phyloP scores from a whole-genome alignment of 176 grass and related monocot genomes.

The Bonia amplexicaulis region DNA sequence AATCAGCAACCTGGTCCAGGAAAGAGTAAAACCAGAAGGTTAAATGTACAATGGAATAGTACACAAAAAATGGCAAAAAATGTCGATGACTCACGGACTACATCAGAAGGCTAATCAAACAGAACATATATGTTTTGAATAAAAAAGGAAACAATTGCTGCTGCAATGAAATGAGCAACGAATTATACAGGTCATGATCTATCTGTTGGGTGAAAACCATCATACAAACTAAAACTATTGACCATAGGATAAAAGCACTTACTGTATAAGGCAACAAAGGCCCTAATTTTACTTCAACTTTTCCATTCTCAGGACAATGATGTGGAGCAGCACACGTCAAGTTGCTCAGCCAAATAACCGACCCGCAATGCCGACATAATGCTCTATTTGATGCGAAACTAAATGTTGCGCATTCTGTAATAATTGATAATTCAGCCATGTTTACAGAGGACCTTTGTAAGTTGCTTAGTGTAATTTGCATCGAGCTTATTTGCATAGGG shows the following conservation, averaged over 20 bases:
- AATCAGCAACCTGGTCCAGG: conserved; percentile 46
- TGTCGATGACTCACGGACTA: not conserved
- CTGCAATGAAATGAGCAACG: not conserved
- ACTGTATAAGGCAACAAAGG: conserved; percentile 60
- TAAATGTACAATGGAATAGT: not conserved
- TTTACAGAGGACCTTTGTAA: not conserved
- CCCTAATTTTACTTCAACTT: conserved; percentile 39
- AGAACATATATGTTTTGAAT: not conserved
- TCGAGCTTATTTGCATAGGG: conserved; percentile 2
- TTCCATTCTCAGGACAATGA: conserved; percentile 40
- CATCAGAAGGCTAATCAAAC: not conserved
- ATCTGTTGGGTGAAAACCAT: not conserved
- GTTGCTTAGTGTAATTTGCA: not conserved
- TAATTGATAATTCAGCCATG: conserved; percentile 5
- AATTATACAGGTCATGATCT: not conserved
- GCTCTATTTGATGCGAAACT: conserved; percentile 57
- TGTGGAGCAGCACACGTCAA: conserved; percentile 53
- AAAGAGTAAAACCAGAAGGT: not conserved
- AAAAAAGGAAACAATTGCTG: not conserved
- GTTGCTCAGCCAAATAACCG: conserved; percentile 70
- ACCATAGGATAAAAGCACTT: conserved; percentile 13
- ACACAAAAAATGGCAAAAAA: not conserved
- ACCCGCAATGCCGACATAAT: conserved; percentile 50
- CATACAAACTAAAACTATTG: not conserved
- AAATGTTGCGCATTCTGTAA: conserved; percentile 37